phyloP scores from a whole-genome alignment of 2,329 filamentous ascomycete species.

The Fusarium transvaalense region DNA sequence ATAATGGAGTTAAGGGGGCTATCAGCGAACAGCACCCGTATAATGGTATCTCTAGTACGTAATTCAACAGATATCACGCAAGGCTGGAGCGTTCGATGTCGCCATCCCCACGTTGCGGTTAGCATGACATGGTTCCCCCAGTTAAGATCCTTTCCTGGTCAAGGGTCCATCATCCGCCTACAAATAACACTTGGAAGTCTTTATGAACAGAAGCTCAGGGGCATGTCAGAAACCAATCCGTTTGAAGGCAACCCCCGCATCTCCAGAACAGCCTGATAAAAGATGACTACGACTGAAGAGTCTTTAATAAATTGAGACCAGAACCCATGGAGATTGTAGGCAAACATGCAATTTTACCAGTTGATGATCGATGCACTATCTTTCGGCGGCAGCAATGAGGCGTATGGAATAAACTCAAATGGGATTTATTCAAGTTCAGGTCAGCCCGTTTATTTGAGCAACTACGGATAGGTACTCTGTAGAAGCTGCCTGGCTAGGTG shows the following conservation, averaged over 20 bases:
- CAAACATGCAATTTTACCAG: not conserved
- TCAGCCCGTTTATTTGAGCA: slow-evolving; percentile 8
- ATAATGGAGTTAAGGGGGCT: not conserved
- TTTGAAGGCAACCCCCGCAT: slow-evolving; percentile 26
- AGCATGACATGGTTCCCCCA: slow-evolving; percentile 40
- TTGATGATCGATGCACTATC: slow-evolving; percentile 1
- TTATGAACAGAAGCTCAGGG: slow-evolving; percentile 11
- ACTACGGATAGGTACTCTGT: not conserved
- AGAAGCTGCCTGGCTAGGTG: not conserved
- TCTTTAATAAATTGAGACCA: not conserved
- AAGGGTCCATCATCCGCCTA: slow-evolving; percentile 27
- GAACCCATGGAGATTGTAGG: not conserved
- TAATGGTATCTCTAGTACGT: not conserved
- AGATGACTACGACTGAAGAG: slow-evolving; percentile 1
- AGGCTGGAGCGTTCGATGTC: not conserved
- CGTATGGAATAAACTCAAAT: slow-evolving; percentile 1
- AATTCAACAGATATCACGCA: not conserved
- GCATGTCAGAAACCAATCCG: slow-evolving; percentile 1
- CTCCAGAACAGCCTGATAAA: slow-evolving; percentile 11
- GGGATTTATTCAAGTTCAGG: slow-evolving; percentile 16
- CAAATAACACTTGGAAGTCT: slow-evolving; percentile 12
- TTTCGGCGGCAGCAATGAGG: slow-evolving; percentile 1
- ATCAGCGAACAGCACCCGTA: not conserved
- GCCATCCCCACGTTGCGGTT: slow-evolving; percentile 27
- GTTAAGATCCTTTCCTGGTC: slow-evolving; percentile 16